Evolutionary conservation across 2,329 filamentous ascomycete species (phyloP).

Genomic region (Colletotrichum coccodes): DNA sequence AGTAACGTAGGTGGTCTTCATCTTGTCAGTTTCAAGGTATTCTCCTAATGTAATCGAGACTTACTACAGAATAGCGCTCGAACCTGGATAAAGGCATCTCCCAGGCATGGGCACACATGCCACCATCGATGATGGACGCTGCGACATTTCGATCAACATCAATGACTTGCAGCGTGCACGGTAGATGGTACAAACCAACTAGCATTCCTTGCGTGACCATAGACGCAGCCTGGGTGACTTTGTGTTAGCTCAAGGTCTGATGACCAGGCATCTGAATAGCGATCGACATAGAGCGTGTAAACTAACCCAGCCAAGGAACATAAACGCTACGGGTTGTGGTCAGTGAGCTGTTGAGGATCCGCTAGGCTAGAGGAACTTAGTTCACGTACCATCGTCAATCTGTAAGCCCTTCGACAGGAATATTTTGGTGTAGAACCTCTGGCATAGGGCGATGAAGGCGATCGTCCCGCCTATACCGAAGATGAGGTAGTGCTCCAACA

Average conservation of each 20-base stretch:
- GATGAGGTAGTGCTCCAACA: constrained; percentile 36
- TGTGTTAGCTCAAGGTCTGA: background rate
- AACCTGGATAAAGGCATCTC: constrained; percentile 31
- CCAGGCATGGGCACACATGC: constrained; percentile 34
- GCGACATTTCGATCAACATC: background rate
- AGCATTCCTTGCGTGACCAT: constrained; percentile 20
- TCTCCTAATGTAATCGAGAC: background rate
- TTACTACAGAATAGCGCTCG: constrained; percentile 28
- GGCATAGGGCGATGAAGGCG: constrained; percentile 31
- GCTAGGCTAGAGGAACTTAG: no score
- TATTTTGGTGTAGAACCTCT: constrained; percentile 41
- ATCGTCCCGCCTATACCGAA: constrained; percentile 34
- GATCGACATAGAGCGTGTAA: background rate
- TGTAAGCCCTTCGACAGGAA: constrained; percentile 36
- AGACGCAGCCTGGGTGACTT: constrained; percentile 4
- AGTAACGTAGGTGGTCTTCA: constrained; percentile 36
- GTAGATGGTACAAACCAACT: background rate
- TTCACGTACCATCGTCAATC: constrained; percentile 36
- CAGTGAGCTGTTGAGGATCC: background rate
- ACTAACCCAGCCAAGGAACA: constrained; percentile 34
- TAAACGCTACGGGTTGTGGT: constrained; percentile 17
- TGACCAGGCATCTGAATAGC: background rate
- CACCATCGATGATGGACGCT: constrained; percentile 5
- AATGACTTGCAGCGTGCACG: background rate
- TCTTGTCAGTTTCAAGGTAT: background rate